Conservation (phyloP, 176 grass and related monocot genomes). For the Phoenix dactylifera region DNA sequence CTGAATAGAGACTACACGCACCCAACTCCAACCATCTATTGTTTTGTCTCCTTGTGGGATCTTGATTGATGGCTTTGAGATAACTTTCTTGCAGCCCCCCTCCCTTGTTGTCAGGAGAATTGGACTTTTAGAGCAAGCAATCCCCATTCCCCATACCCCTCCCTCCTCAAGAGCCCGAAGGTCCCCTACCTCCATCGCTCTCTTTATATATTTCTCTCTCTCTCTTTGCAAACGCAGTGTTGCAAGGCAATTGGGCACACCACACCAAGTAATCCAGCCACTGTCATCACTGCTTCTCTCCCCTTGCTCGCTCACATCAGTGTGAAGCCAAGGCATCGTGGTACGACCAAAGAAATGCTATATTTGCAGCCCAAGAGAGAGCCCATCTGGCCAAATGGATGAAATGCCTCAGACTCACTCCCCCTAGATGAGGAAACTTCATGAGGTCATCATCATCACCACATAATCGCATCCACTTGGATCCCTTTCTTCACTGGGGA, state of each 20-base stretch:
- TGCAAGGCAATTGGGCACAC: too few species aligned
- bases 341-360: slow-evolving; percentile 99
- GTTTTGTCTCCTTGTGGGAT: slow-evolving; percentile 70
- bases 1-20: slow-evolving; percentile 67
- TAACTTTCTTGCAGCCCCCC: slow-evolving; percentile 29
- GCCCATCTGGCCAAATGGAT: slow-evolving; percentile 52
- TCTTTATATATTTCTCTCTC: not conserved
- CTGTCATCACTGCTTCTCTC: not conserved
- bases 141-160: slow-evolving; percentile 5
- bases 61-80: slow-evolving; percentile 53
- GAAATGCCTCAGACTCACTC: slow-evolving; percentile 58
- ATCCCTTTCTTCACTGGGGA: too few species aligned
- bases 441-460: slow-evolving; percentile 8
- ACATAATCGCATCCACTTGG: slow-evolving; percentile 28
- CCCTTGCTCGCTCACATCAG: slow-evolving; percentile 96
- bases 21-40: slow-evolving; percentile 44
- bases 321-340: slow-evolving; percentile 45
- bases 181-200: not conserved
- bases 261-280: not conserved
- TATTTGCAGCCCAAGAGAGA: slow-evolving; percentile 32
- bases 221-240: too few species aligned
- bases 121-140: slow-evolving; percentile 29
- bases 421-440: slow-evolving; percentile 47
- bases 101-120: slow-evolving; percentile 32
- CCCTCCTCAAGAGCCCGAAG: not conserved